Percentiles rank a stretch among this genome's conserved stretches.
These are phyloP conservation scores for Cladophialophora chaetospira DNA, from an alignment of 2,329 filamentous ascomycete species.

Conservation along the genomic window DNA sequence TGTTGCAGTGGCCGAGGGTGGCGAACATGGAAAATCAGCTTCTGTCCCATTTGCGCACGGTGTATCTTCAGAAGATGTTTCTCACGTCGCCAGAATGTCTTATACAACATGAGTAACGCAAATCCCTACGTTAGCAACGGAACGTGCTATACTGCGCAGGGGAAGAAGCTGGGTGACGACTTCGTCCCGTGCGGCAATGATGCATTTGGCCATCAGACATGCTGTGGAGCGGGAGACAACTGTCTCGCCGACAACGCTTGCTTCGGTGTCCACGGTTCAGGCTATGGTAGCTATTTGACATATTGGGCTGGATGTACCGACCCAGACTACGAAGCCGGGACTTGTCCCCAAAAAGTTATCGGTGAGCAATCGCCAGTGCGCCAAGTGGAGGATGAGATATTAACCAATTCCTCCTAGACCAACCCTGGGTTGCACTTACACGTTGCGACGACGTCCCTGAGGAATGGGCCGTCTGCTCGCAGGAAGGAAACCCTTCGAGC, in stretches of 20 bases:
- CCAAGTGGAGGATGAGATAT: neutral
- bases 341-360: conserved; percentile 41
- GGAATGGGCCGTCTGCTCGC: conserved; percentile 40
- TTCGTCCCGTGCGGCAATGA: conserved; percentile 42
- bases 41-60: neutral
- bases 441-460: conserved; percentile 40
- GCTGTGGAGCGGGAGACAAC: conserved; percentile 39
- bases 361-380: conserved; percentile 6
- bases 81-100: conserved; percentile 2
- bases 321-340: conserved; percentile 35
- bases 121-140: conserved; percentile 40
- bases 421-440: conserved; percentile 41
- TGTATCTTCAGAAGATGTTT: neutral
- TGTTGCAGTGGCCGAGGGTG: neutral
- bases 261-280: conserved; percentile 32
- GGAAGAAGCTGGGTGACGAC: conserved; percentile 16
- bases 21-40: neutral
- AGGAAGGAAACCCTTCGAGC: conserved; percentile 30
- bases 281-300: conserved; percentile 33
- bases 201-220: conserved; percentile 37
- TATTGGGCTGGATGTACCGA: conserved; percentile 46
- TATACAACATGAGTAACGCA: conserved; percentile 14
- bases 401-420: conserved; percentile 14
- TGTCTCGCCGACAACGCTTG: conserved; percentile 38
- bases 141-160: conserved; percentile 37